Conservation (phyloP, 2,329 filamentous ascomycete species). For the Neocucurbitaria cava region DNA sequence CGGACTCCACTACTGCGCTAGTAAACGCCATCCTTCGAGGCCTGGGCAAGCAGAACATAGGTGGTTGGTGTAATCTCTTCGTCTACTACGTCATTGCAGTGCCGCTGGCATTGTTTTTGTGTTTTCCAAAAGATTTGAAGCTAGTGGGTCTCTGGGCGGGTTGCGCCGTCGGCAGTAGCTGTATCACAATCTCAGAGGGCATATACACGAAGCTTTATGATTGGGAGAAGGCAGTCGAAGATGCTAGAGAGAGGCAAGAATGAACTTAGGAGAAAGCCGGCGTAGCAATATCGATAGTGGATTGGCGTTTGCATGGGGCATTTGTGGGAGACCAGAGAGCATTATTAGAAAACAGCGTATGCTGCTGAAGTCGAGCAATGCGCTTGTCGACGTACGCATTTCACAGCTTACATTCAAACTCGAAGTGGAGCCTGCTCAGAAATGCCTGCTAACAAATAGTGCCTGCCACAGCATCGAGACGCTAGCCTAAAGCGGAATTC, state of each 20-base stretch:
- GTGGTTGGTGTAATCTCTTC: slow-evolving; percentile 47
- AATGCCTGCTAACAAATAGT: neutral
- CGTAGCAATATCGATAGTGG: neutral
- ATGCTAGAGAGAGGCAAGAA: slow-evolving; percentile 38
- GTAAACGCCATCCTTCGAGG: slow-evolving; percentile 48
- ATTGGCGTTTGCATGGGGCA: neutral
- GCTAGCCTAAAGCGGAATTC: neutral
- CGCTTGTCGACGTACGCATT: neutral
- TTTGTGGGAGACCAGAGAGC: neutral
- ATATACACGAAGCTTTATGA: slow-evolving; percentile 38
- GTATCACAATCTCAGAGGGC: slow-evolving; percentile 45
- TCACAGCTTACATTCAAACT: neutral
- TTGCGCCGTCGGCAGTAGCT: slow-evolving; percentile 40
- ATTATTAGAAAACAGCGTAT: neutral
- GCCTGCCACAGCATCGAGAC: neutral
- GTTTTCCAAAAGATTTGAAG: slow-evolving; percentile 45
- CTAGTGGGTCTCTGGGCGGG: slow-evolving; percentile 49
- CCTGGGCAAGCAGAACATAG: slow-evolving; percentile 48
- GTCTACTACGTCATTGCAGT: slow-evolving; percentile 50
- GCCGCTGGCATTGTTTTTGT: slow-evolving; percentile 46
- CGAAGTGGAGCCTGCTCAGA: neutral
- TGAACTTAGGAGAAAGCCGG: slow-evolving; percentile 1
- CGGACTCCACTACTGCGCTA: slow-evolving; percentile 46
- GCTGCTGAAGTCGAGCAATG: neutral
- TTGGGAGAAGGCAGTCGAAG: slow-evolving; percentile 42